Base-by-base conservation (phyloP, 768 basidiomycete species). In the Hericium coralloides region DNA sequence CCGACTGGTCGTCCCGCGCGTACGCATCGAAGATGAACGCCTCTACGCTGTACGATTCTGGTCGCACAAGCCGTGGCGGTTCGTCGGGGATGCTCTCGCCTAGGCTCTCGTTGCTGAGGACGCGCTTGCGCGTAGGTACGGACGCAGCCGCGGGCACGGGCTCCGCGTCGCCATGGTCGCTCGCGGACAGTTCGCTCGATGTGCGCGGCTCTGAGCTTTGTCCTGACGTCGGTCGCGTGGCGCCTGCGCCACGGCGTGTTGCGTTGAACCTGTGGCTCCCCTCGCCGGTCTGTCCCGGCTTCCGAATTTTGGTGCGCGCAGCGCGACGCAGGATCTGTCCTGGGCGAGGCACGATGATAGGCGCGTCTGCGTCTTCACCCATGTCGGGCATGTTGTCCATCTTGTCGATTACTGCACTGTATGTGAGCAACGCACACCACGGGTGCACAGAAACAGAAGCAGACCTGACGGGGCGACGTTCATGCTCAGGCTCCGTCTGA, bases 301-400 rank as follows among this genome's bases (percentile, higher is more conserved):
- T 99, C 38, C 95, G 87, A 63, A 98, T 97, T 75, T 93, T 94
- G 1, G 97, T 99, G 14, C 95, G 84, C 4, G 93, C 93, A 10
- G 93, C 83, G 38, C 97, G 87, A 20, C 93, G 88, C 12, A 99
- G 78, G 63, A 94, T 92, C 69, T 85, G 89, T 7, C 90, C 90
- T 1, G 92, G 92, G 23, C 85, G 87, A 48, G 92, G 89, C 18
- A 89, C 82, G 59, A 97, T 90, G 65, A 97, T 89, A 22, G 95
- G 95, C n/a, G 81, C 80, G 69, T 97, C 92, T 4, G 84, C 84
- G 63, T 92, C 92, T 59, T 93, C 92, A 9, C 76, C 81, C 67
- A 83, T 75, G 59, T 84, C 83, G 7, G 81, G 73, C 60, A 85
- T 78, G 60, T 83, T 76, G 64, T 88, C 87, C 76, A 85, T 82